Conservation (phyloP, 306 rosid species). For the Pueraria montana region DNA sequence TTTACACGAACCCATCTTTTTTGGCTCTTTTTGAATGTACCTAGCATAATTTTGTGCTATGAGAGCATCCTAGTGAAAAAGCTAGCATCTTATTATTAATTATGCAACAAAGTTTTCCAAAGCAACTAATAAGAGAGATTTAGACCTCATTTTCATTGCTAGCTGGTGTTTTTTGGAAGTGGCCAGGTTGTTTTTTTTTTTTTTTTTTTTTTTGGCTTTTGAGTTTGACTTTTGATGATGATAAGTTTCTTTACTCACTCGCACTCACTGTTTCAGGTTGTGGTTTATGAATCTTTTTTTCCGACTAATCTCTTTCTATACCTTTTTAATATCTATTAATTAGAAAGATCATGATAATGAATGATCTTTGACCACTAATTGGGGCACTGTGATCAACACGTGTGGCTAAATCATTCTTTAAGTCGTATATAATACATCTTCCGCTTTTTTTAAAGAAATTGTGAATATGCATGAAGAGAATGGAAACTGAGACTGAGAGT, state of each 20-base stretch:
- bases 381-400: constrained; percentile 56
- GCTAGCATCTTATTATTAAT: neutral
- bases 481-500: neutral
- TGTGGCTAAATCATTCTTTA: constrained; percentile 32
- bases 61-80: constrained; percentile 21
- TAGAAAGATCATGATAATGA: constrained; percentile 40
- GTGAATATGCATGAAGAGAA: neutral
- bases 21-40: constrained; percentile 35
- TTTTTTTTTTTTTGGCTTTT: constrained; percentile 21
- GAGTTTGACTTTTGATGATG: constrained; percentile 50
- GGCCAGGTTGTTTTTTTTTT: constrained; percentile 1
- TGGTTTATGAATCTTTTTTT: constrained; percentile 12
- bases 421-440: neutral
- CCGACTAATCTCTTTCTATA: constrained; percentile 39
- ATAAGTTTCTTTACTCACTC: constrained; percentile 43
- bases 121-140: neutral
- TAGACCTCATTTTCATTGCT: neutral
- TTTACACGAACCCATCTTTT: constrained; percentile 13
- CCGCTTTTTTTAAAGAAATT: neutral
- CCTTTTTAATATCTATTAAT: constrained; percentile 29
- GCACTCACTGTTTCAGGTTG: constrained; percentile 44
- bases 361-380: constrained; percentile 63
- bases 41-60: constrained; percentile 10
- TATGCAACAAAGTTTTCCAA: constrained; percentile 1
- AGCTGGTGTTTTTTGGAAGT: constrained; percentile 46